phyloP scores from a whole-genome alignment of 1,284 basidiomycete genomes.

The Marasmius fiardii region DNA sequence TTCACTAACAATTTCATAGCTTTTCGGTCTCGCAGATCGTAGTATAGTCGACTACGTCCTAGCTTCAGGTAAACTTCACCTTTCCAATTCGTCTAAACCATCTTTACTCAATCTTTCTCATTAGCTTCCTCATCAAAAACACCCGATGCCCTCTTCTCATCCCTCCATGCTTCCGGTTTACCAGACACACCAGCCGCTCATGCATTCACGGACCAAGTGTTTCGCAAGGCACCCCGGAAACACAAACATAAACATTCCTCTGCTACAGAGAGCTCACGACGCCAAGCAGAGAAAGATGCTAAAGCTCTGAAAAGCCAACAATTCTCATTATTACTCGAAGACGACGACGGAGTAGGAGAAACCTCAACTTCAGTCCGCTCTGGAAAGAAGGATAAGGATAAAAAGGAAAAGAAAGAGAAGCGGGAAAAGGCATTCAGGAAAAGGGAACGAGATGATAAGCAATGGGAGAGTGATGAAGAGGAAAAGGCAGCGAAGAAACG shows the following conservation, averaged over 20 bases:
- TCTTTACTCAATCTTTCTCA: constrained; percentile 12
- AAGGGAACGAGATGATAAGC: constrained; percentile 72
- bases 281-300: constrained; percentile 67
- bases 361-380: constrained; percentile 32
- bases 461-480: constrained; percentile 89
- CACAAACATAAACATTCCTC: constrained; percentile 54
- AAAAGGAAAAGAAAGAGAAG: constrained; percentile 41
- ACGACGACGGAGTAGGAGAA: constrained; percentile 48
- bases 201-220: constrained; percentile 78
- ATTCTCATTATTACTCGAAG: constrained; percentile 79
- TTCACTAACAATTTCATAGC: constrained; percentile 34
- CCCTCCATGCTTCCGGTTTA: constrained; percentile 77
- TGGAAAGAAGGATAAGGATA: constrained; percentile 40
- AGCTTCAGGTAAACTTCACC: constrained; percentile 64
- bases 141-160: constrained; percentile 71
- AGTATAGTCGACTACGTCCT: constrained; percentile 85
- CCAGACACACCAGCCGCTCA: constrained; percentile 78
- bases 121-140: constrained; percentile 81
- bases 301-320: constrained; percentile 70
- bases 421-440: constrained; percentile 55
- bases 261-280: constrained; percentile 45
- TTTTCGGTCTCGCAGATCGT: constrained; percentile 80
- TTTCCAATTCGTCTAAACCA: constrained; percentile 9
- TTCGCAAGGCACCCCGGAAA: constrained; percentile 74
- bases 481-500: constrained; percentile 61